Conservation (phyloP, 164 flowering plant genomes). For the Platanus orientalis region DNA sequence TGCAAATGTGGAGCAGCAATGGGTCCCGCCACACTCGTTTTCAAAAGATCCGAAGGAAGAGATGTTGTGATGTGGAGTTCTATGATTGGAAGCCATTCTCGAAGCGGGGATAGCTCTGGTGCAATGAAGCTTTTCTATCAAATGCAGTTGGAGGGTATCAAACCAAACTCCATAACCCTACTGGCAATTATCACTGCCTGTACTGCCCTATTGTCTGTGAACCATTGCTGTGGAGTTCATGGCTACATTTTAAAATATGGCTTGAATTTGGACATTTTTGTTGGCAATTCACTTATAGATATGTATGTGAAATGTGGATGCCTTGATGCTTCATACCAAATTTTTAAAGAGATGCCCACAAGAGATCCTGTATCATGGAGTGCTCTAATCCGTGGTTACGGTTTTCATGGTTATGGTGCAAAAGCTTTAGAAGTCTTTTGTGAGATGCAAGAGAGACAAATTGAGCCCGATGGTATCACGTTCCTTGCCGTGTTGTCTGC, state of each 20-base stretch:
- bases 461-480: constrained; percentile 37
- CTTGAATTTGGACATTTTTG: constrained; percentile 17
- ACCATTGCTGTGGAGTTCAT: constrained; percentile 31
- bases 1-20: constrained; percentile 21
- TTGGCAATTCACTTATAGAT: constrained; percentile 52
- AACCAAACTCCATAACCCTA: constrained; percentile 37
- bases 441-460: constrained; percentile 39
- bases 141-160: constrained; percentile 36
- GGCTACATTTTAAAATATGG: constrained; percentile 30
- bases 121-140: constrained; percentile 28
- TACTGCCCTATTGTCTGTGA: constrained; percentile 16
- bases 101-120: constrained; percentile 7
- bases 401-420: constrained; percentile 40
- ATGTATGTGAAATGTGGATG: constrained; percentile 67
- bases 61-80: constrained; percentile 62
- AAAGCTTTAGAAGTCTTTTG: constrained; percentile 47
- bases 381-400: constrained; percentile 41
- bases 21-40: constrained; percentile 25
- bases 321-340: constrained; percentile 27
- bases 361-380: constrained; percentile 59
- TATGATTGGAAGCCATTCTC: constrained; percentile 37
- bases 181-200: constrained; percentile 36
- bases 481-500: constrained; percentile 53
- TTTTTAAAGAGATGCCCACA: constrained; percentile 39
- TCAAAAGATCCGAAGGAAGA: constrained; percentile 28